Percentiles rank a stretch among this genome's conserved stretches.
These are phyloP conservation scores for Fusarium drepaniforme DNA, from an alignment of 2,329 filamentous ascomycete genomes.

Conservation along the genomic window DNA sequence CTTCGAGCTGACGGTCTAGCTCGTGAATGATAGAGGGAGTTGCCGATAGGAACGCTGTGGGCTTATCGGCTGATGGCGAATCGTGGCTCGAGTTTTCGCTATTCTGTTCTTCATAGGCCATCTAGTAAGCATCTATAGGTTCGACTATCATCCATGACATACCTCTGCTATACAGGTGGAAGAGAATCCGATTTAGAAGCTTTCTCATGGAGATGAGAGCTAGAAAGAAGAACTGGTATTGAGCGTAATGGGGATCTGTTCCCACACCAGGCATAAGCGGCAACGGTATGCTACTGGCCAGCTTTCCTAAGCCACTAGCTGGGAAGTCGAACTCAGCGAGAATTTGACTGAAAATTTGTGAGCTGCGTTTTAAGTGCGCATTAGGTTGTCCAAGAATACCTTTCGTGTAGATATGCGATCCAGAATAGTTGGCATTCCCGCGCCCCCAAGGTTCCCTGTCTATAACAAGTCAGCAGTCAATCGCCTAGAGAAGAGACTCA, in stretches of 20 bases:
- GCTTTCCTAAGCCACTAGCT: constrained; percentile 25
- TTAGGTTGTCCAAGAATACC: background rate
- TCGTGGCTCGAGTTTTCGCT: background rate
- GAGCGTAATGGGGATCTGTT: constrained; percentile 10
- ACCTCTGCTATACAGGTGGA: constrained; percentile 30
- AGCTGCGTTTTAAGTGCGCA: background rate
- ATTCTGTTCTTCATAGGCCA: background rate
- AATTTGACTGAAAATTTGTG: constrained; percentile 7
- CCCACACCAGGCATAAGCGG: constrained; percentile 19
- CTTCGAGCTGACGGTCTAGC: constrained; percentile 31
- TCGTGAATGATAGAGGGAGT: constrained; percentile 20
- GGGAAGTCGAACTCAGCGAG: constrained; percentile 35
- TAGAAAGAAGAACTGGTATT: constrained; percentile 33
- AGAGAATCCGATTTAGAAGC: constrained; percentile 27
- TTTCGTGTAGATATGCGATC: constrained; percentile 34
- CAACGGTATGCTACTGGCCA: constrained; percentile 23
- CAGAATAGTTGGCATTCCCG: constrained; percentile 30
- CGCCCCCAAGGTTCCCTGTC: constrained; percentile 16
- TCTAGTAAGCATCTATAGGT: background rate
- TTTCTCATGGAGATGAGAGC: constrained; percentile 30
- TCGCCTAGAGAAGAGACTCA: accelerated
- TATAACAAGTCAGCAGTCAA: background rate
- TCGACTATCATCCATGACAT: accelerated
- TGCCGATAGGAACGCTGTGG: background rate
- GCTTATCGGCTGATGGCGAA: background rate